These are phyloP conservation scores for Suhomyces kilbournensis DNA, from an alignment of 805 yeast genomes.

Conservation along the genomic window DNA sequence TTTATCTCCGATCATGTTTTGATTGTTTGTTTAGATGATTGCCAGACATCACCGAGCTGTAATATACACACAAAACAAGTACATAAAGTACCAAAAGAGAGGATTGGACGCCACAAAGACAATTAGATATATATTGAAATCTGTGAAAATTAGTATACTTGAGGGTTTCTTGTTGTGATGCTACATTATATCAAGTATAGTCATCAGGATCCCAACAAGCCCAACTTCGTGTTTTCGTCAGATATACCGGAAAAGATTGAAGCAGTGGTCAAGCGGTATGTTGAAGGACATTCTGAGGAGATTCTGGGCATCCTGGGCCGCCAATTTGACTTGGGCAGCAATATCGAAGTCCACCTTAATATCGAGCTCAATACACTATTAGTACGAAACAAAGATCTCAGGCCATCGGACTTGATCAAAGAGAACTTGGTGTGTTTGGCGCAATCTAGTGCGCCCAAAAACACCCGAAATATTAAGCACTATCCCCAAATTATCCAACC, in stretches of 20 bases:
- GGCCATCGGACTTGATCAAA: constrained; percentile 32
- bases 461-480: not conserved
- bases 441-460: constrained; percentile 9
- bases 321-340: not conserved
- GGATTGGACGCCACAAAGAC: too few species aligned
- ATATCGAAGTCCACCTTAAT: constrained; percentile 15
- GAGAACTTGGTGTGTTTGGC: constrained; percentile 35
- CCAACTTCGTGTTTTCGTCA: constrained; percentile 38
- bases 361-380: constrained; percentile 36
- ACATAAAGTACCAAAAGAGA: too few species aligned
- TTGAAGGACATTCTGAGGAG: not conserved
- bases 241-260: constrained; percentile 29
- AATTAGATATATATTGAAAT: too few species aligned
- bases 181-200: not conserved
- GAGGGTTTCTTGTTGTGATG: not conserved
- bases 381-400: constrained; percentile 24
- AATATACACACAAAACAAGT: too few species aligned
- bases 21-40: not conserved
- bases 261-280: constrained; percentile 1
- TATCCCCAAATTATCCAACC: constrained; percentile 4
- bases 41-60: not conserved
- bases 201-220: constrained; percentile 28
- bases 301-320: not conserved
- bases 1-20: not conserved
- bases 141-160: too few species aligned